A percentile compares a stretch with the other conserved stretches of the same genome.
Evolutionary conservation across 805 yeast genomes (phyloP).

Genomic region (Saccharomycopsis fibuligera): DNA sequence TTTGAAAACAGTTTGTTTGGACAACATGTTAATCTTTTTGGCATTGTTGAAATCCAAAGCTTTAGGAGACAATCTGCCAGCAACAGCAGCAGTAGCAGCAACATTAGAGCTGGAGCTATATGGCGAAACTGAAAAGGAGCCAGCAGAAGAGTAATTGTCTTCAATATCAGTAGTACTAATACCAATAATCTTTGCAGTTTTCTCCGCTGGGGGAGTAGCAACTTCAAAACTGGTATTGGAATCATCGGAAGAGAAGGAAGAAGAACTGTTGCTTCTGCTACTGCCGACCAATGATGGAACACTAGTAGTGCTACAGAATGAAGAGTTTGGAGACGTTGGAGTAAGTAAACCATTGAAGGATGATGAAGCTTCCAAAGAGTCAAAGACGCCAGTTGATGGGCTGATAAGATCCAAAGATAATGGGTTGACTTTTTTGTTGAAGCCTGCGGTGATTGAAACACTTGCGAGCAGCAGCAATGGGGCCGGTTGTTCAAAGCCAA

Average conservation of each 20-base stretch:
- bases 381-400: not conserved
- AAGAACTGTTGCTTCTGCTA: not conserved
- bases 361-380: not conserved
- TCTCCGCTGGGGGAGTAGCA: constrained; percentile 6
- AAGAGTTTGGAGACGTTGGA: not conserved
- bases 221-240: constrained; percentile 3
- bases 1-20: not conserved
- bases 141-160: not conserved
- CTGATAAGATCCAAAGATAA: constrained; percentile 9
- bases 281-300: not conserved
- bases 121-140: not conserved
- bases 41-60: constrained; percentile 15
- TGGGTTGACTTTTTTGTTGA: constrained; percentile 2
- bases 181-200: not conserved
- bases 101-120: not conserved
- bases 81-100: too few species aligned
- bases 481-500: constrained; percentile 8
- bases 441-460: too few species aligned
- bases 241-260: constrained; percentile 5
- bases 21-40: not conserved
- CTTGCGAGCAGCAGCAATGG: too few species aligned
- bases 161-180: not conserved
- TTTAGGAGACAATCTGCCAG: constrained; percentile 7
- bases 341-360: not conserved
- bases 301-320: not conserved